Evolutionary conservation across 2,329 filamentous ascomycete species (phyloP).

Genomic region (Calonectria pteridis): DNA sequence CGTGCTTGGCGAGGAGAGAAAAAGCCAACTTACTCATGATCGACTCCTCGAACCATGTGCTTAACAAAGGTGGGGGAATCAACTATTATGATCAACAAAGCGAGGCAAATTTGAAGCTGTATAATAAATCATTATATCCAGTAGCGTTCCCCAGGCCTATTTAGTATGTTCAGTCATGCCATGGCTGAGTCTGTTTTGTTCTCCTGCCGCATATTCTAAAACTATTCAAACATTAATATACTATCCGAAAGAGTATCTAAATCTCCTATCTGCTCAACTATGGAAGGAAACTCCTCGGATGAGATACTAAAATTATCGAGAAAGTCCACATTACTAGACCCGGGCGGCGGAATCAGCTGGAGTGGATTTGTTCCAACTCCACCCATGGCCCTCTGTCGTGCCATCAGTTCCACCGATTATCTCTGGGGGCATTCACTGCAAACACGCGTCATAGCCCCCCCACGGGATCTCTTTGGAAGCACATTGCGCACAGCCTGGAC

Average conservation of each 20-base stretch:
- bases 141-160: not conserved
- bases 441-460: slow-evolving; percentile 47
- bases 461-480: slow-evolving; percentile 44
- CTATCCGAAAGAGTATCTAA: not conserved
- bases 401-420: not conserved
- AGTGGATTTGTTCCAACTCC: not conserved
- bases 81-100: not conserved
- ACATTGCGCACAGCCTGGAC: slow-evolving; percentile 36
- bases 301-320: slow-evolving; percentile 54
- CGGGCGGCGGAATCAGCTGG: slow-evolving; percentile 24
- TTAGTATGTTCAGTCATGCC: too few species aligned
- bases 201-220: not conserved
- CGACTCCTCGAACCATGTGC: slow-evolving; percentile 66
- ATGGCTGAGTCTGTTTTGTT: not conserved
- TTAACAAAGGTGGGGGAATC: slow-evolving; percentile 56
- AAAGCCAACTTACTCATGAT: slow-evolving; percentile 9
- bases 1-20: not conserved
- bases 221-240: not conserved
- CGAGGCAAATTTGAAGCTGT: not conserved
- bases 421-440: slow-evolving; percentile 42
- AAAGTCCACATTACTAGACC: slow-evolving; percentile 44
- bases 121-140: not conserved
- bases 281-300: slow-evolving; percentile 52
- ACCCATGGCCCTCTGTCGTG: not conserved
- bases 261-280: slow-evolving; percentile 50